Evolutionary conservation across 306 rosid species (phyloP), one percentile per base, ranked within the genome.

Genomic region (Vigna reflexopilosa): DNA sequence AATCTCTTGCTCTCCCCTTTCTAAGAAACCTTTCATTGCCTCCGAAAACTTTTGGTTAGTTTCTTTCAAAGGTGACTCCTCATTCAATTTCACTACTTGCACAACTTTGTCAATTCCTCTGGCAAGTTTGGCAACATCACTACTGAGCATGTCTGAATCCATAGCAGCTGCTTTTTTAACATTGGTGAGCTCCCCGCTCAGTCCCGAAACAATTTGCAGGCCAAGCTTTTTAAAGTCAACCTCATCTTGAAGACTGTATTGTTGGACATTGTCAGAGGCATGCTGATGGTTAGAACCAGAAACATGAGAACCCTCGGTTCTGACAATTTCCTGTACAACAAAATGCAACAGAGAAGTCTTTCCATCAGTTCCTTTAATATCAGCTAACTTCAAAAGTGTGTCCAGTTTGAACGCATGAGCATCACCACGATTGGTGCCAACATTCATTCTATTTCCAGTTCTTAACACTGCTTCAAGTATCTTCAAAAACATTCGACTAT

Each of bases 371-470:
- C 97, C 98, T 79, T 90, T 94, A 9, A 94, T 70, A 73, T 94
- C 97, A 40, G 89, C 97, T 16, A 94, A 91, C 90, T 88, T 94
- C 62, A 94, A 82, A 72, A 94, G 98, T 8, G 97, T 89, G 80
- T 94, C 98, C 32, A 94, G 95, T 85, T 92, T 92, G 82, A 92
- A 92, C 17, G 97, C 98, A 10, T 87, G 97, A 9, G 98, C 97
- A 73, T 92, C 97, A 9, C 98, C 98, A 1, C 97, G 95, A 38
- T 89, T 88, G 54, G 98, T 94, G 78, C 98, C 98, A 66, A 91
- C 87, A 68, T 94, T 94, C 98, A 94, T 90, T 7, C 97, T 90
- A 70, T 94, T 94, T 82, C 98, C 98, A 10, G 98, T 90, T 82
- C 86, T 94, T 54, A 94, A 92, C 57, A 92, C 97, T 3, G 97